These are phyloP conservation scores for Cystoderma amianthinum DNA, from an alignment of 768 basidiomycete species.

Conservation along the genomic window DNA sequence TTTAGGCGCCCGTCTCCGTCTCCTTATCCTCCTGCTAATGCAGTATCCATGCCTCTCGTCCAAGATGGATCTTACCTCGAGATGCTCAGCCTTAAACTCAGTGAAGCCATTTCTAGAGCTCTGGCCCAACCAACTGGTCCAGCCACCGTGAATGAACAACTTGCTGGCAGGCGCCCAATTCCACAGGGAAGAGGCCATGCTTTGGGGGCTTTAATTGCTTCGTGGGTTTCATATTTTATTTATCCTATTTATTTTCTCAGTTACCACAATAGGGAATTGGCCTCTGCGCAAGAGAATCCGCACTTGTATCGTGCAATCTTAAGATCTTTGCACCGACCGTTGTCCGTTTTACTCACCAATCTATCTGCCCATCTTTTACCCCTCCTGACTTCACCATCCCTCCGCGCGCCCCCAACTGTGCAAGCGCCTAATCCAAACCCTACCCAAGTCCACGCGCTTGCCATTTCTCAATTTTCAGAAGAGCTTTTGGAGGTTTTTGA, in stretches of 20 bases:
- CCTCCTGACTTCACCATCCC: slow-evolving; percentile 56
- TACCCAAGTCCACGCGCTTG: slow-evolving; percentile 66
- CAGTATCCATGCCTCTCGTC: slow-evolving; percentile 36
- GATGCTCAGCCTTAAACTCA: slow-evolving; percentile 67
- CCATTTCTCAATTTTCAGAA: slow-evolving; percentile 61
- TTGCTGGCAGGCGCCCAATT: slow-evolving; percentile 65
- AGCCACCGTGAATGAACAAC: slow-evolving; percentile 38
- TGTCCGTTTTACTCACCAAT: slow-evolving; percentile 69
- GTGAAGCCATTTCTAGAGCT: slow-evolving; percentile 76
- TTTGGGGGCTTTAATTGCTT: slow-evolving; percentile 61
- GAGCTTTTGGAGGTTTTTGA: slow-evolving; percentile 72
- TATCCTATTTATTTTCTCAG: slow-evolving; percentile 7
- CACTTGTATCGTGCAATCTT: slow-evolving; percentile 66
- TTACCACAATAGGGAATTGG: slow-evolving; percentile 50
- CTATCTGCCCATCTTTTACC: slow-evolving; percentile 64
- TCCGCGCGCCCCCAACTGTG: slow-evolving; percentile 43
- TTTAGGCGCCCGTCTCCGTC: slow-evolving; percentile 54
- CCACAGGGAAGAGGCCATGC: slow-evolving; percentile 67
- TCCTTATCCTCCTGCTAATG: slow-evolving; percentile 21
- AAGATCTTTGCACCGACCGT: slow-evolving; percentile 67
- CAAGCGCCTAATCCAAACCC: slow-evolving; percentile 51
- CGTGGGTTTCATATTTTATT: slow-evolving; percentile 38
- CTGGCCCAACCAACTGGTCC: slow-evolving; percentile 59
- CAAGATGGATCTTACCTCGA: slow-evolving; percentile 82
- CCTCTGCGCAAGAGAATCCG: slow-evolving; percentile 52